Conservation (phyloP, 768 basidiomycete species). For the Phaffia australis region DNA sequence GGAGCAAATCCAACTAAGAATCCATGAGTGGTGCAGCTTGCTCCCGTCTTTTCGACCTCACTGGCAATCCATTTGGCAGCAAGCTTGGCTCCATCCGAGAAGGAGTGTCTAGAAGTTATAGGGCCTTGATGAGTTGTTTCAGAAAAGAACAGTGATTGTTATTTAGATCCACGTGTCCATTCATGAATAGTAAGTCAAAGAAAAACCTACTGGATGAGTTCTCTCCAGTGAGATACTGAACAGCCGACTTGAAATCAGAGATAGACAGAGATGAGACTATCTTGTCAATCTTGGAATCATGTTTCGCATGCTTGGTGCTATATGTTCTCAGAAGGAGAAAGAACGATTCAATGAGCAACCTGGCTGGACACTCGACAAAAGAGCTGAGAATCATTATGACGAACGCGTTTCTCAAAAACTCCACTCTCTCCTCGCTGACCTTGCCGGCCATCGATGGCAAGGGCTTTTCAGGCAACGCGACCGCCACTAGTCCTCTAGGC, state of each 20-base stretch:
- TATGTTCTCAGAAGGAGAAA: neutral
- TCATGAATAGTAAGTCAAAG: neutral
- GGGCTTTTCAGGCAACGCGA: constrained; percentile 46
- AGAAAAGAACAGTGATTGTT: neutral
- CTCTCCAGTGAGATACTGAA: constrained; percentile 78
- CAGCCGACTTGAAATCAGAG: constrained; percentile 55
- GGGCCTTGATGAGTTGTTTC: constrained; percentile 32
- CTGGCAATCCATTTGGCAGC: constrained; percentile 67
- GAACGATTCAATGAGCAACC: neutral
- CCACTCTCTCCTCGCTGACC: constrained; percentile 49
- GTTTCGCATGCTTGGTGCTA: constrained; percentile 49
- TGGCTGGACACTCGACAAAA: neutral
- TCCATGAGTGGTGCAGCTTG: constrained; percentile 53
- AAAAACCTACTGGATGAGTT: constrained; percentile 46
- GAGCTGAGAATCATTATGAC: neutral
- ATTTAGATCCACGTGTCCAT: no score
- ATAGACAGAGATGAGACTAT: constrained; percentile 60
- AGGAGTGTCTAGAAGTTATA: constrained; percentile 72
- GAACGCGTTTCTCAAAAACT: constrained; percentile 48
- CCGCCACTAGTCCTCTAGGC: constrained; percentile 65
- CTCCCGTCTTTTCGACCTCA: constrained; percentile 60
- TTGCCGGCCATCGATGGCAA: constrained; percentile 41
- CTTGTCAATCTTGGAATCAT: constrained; percentile 57
- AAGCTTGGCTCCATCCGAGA: constrained; percentile 52
- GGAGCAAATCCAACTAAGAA: constrained; percentile 70